A percentile compares a stretch with the other conserved stretches of the same genome.
Conservation (phyloP, 2,329 filamentous ascomycete species). For the Davidsoniella australis region DNA sequence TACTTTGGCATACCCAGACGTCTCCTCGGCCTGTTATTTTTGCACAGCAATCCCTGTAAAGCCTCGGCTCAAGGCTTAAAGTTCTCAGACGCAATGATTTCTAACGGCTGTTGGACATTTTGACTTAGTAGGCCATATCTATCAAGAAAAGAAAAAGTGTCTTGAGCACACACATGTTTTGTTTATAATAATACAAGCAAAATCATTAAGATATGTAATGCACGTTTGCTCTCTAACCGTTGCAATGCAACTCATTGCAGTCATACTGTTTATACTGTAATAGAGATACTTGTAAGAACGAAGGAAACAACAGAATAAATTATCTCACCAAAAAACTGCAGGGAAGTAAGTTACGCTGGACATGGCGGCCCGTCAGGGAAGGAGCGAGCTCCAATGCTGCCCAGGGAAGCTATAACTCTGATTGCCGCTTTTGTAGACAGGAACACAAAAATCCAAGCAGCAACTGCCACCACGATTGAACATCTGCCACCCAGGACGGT, state of each 20-base stretch:
- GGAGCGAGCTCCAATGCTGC: too few relatives aligned
- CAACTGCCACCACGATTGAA: background rate
- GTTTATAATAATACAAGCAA: background rate
- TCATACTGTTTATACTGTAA: background rate
- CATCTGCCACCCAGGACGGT: background rate
- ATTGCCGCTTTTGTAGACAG: too few relatives aligned
- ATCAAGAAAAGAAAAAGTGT: too few relatives aligned
- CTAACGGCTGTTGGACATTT: background rate
- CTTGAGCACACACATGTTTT: too few relatives aligned
- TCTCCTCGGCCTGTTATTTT: background rate
- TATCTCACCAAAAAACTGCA: background rate
- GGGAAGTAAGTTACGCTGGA: conserved; percentile 1
- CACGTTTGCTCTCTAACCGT: too few relatives aligned
- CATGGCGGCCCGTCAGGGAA: background rate
- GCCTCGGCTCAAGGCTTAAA: conserved; percentile 2
- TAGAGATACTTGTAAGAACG: background rate
- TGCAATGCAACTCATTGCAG: background rate
- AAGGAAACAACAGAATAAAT: background rate
- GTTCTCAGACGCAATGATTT: background rate
- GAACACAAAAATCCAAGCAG: background rate
- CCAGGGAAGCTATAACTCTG: background rate
- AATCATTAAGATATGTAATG: too few relatives aligned
- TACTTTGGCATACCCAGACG: background rate
- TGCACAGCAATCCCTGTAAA: background rate
- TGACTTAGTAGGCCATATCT: too few relatives aligned